phyloP scores from a whole-genome alignment of 192 early-diverging fungal genomes.

The Rhizoclosmatium globosum region DNA sequence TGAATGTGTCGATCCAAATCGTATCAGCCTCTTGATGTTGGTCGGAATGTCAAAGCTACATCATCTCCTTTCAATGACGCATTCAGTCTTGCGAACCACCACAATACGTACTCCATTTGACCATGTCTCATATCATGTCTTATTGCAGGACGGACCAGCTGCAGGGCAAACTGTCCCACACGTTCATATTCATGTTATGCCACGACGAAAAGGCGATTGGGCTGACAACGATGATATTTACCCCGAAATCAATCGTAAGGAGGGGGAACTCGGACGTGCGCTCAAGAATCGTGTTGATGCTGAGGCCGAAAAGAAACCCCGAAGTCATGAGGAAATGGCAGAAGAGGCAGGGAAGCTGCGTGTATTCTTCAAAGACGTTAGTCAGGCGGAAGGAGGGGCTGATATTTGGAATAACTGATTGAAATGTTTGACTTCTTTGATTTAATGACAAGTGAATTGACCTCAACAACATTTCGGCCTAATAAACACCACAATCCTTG shows the following conservation, averaged over 20 bases:
- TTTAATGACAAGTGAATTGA: not conserved
- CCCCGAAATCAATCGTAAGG: conserved; percentile 70
- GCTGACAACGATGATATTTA: conserved; percentile 91
- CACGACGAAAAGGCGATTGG: conserved; percentile 81
- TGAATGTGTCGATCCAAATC: too few species aligned
- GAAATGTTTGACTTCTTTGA: not conserved
- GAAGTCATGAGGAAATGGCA: conserved; percentile 84
- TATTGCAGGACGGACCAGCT: conserved; percentile 68
- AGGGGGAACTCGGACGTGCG: conserved; percentile 45
- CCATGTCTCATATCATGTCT: too few species aligned
- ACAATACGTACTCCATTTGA: not conserved
- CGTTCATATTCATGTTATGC: conserved; percentile 92
- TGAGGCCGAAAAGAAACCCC: conserved; percentile 70
- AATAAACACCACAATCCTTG: conserved; percentile 37
- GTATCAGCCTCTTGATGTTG: too few species aligned
- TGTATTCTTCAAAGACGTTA: conserved; percentile 45
- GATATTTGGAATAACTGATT: not conserved
- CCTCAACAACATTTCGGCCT: too few species aligned
- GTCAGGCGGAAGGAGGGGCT: conserved; percentile 1
- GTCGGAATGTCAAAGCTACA: too few species aligned
- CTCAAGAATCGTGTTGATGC: conserved; percentile 56
- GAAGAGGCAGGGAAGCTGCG: conserved; percentile 65
- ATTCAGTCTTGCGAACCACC: too few species aligned
- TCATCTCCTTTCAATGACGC: too few species aligned
- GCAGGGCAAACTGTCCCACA: conserved; percentile 89